Conservation (phyloP, 2,329 filamentous ascomycete species). For the Aureobasidium vineae region DNA sequence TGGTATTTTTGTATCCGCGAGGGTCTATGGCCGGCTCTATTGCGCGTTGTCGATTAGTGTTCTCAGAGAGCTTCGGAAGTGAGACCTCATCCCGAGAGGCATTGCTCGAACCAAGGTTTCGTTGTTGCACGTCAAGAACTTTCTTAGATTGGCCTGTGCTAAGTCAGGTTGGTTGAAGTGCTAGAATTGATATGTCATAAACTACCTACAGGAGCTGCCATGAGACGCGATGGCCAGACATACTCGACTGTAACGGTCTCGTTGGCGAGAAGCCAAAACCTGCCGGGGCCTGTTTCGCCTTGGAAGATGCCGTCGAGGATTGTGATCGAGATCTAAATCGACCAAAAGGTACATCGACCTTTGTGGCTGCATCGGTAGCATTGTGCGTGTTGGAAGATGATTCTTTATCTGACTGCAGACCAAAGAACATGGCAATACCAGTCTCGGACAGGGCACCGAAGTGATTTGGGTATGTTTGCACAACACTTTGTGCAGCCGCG, state of each 20-base stretch:
- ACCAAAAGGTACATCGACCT: constrained; percentile 50
- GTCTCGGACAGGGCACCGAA: constrained; percentile 65
- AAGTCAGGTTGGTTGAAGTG: constrained; percentile 15
- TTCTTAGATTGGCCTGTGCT: neutral
- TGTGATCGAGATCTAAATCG: constrained; percentile 6
- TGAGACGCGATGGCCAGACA: neutral
- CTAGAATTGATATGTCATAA: neutral
- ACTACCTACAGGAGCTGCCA: constrained; percentile 12
- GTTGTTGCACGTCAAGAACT: neutral
- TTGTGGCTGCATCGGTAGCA: constrained; percentile 38
- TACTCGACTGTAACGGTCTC: neutral
- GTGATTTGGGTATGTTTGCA: constrained; percentile 37
- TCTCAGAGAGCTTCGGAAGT: neutral
- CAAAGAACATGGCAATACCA: constrained; percentile 51
- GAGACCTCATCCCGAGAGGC: accelerated
- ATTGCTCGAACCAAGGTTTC: neutral
- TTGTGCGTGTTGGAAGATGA: neutral
- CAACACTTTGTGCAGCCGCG: neutral
- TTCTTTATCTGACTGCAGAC: constrained; percentile 30
- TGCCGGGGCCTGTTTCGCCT: neutral
- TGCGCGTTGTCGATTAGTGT: neutral
- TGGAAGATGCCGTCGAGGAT: neutral
- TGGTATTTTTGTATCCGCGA: neutral
- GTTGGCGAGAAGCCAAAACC: constrained; percentile 11
- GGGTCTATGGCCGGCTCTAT: neutral